A percentile compares a stretch with the other conserved stretches of the same genome.
These are phyloP conservation scores for Claviceps purpurea DNA, from an alignment of 2,329 filamentous ascomycete genomes.

Conservation along the genomic window DNA sequence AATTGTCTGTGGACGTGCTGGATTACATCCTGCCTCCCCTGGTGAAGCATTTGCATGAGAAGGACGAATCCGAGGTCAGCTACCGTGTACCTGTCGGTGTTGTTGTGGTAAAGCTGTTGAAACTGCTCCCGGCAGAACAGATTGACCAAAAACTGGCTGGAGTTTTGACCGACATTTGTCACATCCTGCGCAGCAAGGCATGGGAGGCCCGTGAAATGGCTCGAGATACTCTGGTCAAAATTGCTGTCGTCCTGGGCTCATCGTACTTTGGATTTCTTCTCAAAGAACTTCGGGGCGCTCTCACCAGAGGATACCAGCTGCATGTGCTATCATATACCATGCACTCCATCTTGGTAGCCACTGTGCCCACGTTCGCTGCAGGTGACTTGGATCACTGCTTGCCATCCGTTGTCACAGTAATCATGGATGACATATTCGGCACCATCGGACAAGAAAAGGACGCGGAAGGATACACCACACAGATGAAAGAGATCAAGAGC, in stretches of 20 bases:
- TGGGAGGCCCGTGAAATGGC: constrained; percentile 86
- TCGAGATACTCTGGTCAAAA: constrained; percentile 73
- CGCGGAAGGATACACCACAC: constrained; percentile 83
- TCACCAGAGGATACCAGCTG: constrained; percentile 79
- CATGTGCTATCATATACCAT: constrained; percentile 93
- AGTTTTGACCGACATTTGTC: constrained; percentile 81
- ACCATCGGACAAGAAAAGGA: constrained; percentile 90
- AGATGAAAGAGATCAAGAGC: constrained; percentile 96
- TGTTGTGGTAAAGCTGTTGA: constrained; percentile 76
- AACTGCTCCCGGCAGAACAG: constrained; percentile 59
- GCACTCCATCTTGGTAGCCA: constrained; percentile 73
- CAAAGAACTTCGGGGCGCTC: constrained; percentile 71
- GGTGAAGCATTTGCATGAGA: constrained; percentile 77
- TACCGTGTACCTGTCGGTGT: constrained; percentile 82
- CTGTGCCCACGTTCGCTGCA: constrained; percentile 57
- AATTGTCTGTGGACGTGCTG: constrained; percentile 58
- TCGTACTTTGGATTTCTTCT: constrained; percentile 84
- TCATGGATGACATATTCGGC: constrained; percentile 98
- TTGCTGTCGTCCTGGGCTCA: constrained; percentile 67
- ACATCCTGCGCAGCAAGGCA: constrained; percentile 79
- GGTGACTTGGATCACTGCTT: constrained; percentile 88
- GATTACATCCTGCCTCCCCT: constrained; percentile 67
- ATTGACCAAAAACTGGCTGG: constrained; percentile 65
- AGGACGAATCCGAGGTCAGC: constrained; percentile 89
- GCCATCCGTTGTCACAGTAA: constrained; percentile 60